Evolutionary conservation across 176 grass and related monocot genomes (phyloP).

Genomic region (Alopecurus myosuroides): DNA sequence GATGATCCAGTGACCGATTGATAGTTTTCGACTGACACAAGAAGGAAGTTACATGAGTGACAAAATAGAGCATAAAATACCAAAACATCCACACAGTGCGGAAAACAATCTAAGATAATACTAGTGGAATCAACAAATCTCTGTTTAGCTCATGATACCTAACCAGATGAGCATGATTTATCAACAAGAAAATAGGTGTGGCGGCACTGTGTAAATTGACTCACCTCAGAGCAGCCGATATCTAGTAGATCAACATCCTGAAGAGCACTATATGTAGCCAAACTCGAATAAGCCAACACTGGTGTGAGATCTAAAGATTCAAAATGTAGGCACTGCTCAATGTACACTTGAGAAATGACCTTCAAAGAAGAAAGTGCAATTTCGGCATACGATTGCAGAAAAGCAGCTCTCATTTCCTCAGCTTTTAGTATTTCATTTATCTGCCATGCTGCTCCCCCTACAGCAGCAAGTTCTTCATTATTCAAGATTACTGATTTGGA

Average conservation of each 20-base stretch:
- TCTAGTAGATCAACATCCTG: constrained; percentile 43
- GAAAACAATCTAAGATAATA: constrained; percentile 2
- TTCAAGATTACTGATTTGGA: constrained; percentile 27
- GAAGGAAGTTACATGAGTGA: constrained; percentile 20
- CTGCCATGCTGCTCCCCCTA: constrained; percentile 69
- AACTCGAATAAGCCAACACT: constrained; percentile 59
- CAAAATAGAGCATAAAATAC: background rate
- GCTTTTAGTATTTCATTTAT: constrained; percentile 59
- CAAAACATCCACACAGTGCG: background rate
- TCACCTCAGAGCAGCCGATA: constrained; percentile 34
- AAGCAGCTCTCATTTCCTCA: constrained; percentile 45
- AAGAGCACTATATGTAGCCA: constrained; percentile 47
- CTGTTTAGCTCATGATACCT: background rate
- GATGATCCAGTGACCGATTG: constrained; percentile 49
- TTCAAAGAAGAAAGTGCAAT: constrained; percentile 60
- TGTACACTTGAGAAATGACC: constrained; percentile 56
- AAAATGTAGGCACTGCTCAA: constrained; percentile 60
- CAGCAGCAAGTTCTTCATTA: constrained; percentile 50
- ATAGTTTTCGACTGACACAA: constrained; percentile 45
- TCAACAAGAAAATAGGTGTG: background rate
- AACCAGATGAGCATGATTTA: background rate
- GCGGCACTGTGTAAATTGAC: constrained; percentile 14
- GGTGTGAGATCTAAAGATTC: constrained; percentile 52
- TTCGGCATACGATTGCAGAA: constrained; percentile 65
- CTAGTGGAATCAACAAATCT: background rate